A percentile compares a stretch with the other conserved stretches of the same genome.
phyloP scores from a whole-genome alignment of 139 green algal genomes.

The Chlorokybus atmophyticus region DNA sequence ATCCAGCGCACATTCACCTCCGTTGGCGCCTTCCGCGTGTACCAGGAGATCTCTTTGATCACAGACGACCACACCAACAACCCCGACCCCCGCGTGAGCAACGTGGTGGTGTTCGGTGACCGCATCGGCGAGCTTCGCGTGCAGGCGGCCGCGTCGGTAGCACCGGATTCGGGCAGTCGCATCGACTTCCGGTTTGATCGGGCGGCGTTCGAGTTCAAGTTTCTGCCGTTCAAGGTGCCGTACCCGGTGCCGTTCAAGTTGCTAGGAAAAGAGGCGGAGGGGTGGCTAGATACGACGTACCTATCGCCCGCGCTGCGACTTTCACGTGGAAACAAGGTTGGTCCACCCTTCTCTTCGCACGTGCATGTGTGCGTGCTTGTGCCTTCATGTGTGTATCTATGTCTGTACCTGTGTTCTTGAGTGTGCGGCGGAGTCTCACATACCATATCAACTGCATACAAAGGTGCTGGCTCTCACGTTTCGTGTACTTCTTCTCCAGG shows the following conservation, averaged over 20 bases:
- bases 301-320: constrained; percentile 21
- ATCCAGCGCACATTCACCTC: constrained; percentile 56
- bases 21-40: constrained; percentile 71
- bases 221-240: constrained; percentile 36
- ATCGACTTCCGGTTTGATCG: constrained; percentile 22
- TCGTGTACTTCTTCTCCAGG: too few species aligned
- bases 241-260: constrained; percentile 94
- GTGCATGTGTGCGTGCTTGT: neutral
- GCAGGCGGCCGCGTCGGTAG: constrained; percentile 13
- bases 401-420: neutral
- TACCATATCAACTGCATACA: too few species aligned
- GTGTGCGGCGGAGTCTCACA: neutral
- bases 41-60: constrained; percentile 48
- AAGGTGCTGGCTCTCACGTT: too few species aligned
- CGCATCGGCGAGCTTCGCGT: constrained; percentile 18
- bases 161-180: neutral
- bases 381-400: constrained; percentile 2
- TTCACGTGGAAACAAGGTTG: constrained; percentile 29
- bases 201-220: constrained; percentile 67
- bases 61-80: neutral
- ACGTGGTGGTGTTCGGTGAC: constrained; percentile 23
- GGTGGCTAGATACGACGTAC: constrained; percentile 38
- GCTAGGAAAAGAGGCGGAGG: constrained; percentile 86
- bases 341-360: neutral
- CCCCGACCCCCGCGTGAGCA: constrained; percentile 9